Base-by-base conservation (phyloP, 768 basidiomycete genomes). In the Calocybe indica region DNA sequence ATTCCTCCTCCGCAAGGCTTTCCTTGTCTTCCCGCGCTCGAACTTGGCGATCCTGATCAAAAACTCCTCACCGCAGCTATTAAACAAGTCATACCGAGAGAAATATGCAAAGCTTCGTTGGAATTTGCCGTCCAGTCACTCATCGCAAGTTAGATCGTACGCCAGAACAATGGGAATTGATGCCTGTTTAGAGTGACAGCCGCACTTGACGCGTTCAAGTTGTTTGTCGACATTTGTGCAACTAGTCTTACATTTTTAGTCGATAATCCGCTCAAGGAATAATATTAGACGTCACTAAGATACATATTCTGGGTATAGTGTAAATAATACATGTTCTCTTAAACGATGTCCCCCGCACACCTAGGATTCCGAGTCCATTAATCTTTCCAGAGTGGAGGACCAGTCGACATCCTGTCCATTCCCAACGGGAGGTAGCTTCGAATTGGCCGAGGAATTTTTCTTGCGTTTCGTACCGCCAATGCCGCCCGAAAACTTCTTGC, bases 81-180 rank as follows among this genome's bases (percentile, higher is more conserved):
- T 13, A 31, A 5, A 13, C 11, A n/a, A 31, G 35, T 8, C 69
- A 50, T 56, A 92, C 92, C 85, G 30, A 95, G 68, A 44, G 84
- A 85, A 32, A 96, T 71, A 6, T 70, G 71, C 7, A 96, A 68
- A 0, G 86, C 87, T 49, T 88, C 79, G 61, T 85, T 92, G 31
- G 91, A 82, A 65, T 89, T 79, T 5, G 78, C 64, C 0, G 92
- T 85, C 90, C 91, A 96, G 57, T 82, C 79, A 28, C 74, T 54
- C 77, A 76, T 78, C 12, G 45, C 33, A 12, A 42, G 14, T 11
- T 9, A 41, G 13, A 31, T 40, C 15, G 45, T 15, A 8, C 28
- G 2, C 22, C 7, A 2, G 14, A 13, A 37, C 14, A 38, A 32
- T 30, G 37, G 45, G 40, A 35, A 40, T 22, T 22, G n/a, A 38